Base-by-base conservation (phyloP, 129 eudicot species). In the Saposhnikovia divaricata region DNA sequence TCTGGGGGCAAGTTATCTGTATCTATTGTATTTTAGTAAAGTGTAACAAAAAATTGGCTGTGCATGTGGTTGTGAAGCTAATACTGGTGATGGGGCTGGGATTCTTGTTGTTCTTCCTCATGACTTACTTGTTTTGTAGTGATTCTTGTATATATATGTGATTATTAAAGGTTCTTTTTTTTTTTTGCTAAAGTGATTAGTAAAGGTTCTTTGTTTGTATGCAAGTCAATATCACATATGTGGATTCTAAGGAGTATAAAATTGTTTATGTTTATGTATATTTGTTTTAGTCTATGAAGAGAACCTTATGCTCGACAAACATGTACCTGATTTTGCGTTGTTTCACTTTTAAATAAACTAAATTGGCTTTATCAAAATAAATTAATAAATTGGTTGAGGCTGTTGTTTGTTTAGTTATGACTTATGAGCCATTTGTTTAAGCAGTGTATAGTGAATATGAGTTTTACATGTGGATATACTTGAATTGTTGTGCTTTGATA, bases 81-180 rank as follows among this genome's bases (percentile, higher is more conserved):
- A 96, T 77, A 96, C 99, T 45, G 99, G 99, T 19, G 99, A 96
- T 83, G 99, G 99, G 59, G 99, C 99, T 77, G 99, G 99, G 8
- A 96, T 96, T 76, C 99, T 96, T 44, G 99, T 96, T 51, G 99
- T 88, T 53, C 93, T 90, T 83, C 99, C 99, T 57, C 99, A 96
- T 79, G 92, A 88, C 42, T 31, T 59, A 57, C n/a, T 23, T 57
- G 68, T 59, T 59, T 59, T 57, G n/a, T 59, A 59, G 34, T 59
- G 34, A 21, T n/a, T 59, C 68, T 59, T 59, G 9, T n/a, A n/a
- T 59, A 34, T 59, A 23, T 57, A 1, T 59, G 34, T 55, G 12
- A 9, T 59, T 59, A n/a, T 34, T n/a, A 9, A 6, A n/a, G 10
- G 27, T 59, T 9, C 14, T 59, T 23, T 57, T n/a, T n/a, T n/a